Conservation (phyloP, 2,329 filamentous ascomycete species). For the Cytospora mali region DNA sequence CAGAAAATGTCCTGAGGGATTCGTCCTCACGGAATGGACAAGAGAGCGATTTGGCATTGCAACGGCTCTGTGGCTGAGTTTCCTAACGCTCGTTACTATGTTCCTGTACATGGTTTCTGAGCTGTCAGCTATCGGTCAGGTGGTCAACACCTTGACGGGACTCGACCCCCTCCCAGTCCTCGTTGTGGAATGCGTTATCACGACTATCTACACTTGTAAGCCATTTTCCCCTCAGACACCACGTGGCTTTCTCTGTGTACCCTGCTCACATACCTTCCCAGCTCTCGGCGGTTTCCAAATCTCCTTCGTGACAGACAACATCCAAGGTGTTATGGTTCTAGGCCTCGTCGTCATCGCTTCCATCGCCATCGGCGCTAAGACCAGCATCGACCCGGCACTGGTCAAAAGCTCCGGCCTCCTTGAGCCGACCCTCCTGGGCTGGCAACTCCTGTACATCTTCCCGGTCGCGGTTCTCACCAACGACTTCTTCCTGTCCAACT, state of each 20-base stretch:
- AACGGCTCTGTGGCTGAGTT: conserved; percentile 73
- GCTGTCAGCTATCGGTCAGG: conserved; percentile 79
- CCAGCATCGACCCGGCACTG: conserved; percentile 68
- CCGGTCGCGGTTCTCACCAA: conserved; percentile 81
- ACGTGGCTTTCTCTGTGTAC: not conserved
- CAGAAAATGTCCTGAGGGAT: conserved; percentile 78
- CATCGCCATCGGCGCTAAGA: conserved; percentile 76
- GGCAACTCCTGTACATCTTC: conserved; percentile 84
- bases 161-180: conserved; percentile 74
- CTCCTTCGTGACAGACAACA: conserved; percentile 81
- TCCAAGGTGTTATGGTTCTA: conserved; percentile 79
- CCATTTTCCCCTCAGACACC: conserved; percentile 6
- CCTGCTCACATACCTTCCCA: conserved; percentile 37
- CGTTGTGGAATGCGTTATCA: conserved; percentile 76
- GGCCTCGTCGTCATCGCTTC: conserved; percentile 74
- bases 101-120: conserved; percentile 89
- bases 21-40: conserved; percentile 84
- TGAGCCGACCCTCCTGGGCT: conserved; percentile 72
- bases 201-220: conserved; percentile 81
- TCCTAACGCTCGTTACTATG: conserved; percentile 77
- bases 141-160: conserved; percentile 73
- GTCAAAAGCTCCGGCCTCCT: conserved; percentile 70
- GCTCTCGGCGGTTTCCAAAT: conserved; percentile 81
- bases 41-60: conserved; percentile 73
- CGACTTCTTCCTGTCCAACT: conserved; percentile 83